Conservation (phyloP, 2,329 filamentous ascomycete genomes). For the Colletotrichum karsti region DNA sequence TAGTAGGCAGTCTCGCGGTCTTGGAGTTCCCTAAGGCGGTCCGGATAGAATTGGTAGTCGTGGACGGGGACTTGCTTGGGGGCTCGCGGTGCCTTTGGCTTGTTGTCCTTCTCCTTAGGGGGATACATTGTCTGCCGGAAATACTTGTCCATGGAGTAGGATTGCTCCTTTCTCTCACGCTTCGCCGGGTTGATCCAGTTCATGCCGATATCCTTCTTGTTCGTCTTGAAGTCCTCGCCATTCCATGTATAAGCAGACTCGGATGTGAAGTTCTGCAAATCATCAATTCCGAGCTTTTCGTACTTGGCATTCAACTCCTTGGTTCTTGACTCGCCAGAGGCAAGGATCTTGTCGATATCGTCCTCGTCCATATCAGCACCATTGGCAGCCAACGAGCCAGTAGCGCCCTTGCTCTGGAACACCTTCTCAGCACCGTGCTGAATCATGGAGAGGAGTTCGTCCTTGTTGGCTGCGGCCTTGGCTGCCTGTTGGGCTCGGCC, state of each 20-base stretch:
- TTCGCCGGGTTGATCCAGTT: conserved; percentile 99
- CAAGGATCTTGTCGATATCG: conserved; percentile 89
- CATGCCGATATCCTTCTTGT: conserved; percentile 91
- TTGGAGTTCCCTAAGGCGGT: conserved; percentile 84
- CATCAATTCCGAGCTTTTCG: conserved; percentile 95
- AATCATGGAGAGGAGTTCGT: conserved; percentile 97
- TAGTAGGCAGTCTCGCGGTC: conserved; percentile 97
- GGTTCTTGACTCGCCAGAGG: conserved; percentile 87
- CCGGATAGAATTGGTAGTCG: conserved; percentile 97
- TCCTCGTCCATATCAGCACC: conserved; percentile 78
- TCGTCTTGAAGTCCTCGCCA: conserved; percentile 90
- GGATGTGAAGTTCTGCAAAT: conserved; percentile 96
- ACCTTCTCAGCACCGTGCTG: conserved; percentile 98
- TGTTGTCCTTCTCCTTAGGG: conserved; percentile 84
- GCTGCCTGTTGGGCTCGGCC: conserved; percentile 90
- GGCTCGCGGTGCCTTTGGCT: conserved; percentile 94
- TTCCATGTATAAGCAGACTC: conserved; percentile 99
- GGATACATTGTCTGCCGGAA: conserved; percentile 88
- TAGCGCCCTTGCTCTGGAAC: conserved; percentile 78
- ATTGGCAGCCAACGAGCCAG: conserved; percentile 66
- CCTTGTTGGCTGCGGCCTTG: conserved; percentile 93
- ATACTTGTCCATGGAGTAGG: conserved; percentile 99
- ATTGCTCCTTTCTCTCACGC: conserved; percentile 97
- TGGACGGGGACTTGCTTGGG: conserved; percentile 93
- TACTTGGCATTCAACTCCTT: conserved; percentile 93